Percentiles rank a stretch among this genome's conserved stretches.
phyloP scores from a whole-genome alignment of 768 basidiomycete species.

The Podaxis sp. region DNA sequence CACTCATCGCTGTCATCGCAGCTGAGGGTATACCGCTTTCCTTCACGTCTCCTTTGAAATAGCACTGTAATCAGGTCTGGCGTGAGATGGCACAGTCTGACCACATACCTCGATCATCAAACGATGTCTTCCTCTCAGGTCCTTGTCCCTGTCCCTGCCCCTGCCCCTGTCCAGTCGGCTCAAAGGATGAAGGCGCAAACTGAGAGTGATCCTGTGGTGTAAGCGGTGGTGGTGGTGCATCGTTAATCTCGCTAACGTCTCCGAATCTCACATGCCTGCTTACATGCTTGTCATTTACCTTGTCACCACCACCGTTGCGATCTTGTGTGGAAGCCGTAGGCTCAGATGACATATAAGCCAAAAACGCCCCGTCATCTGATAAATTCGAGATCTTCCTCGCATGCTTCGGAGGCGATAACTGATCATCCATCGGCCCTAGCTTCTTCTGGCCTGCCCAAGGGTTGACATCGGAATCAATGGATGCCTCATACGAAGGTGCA shows the following conservation, averaged over 20 bases:
- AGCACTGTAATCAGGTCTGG: neutral
- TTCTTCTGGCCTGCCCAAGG: neutral
- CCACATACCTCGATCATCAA: neutral
- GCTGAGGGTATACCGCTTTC: constrained; percentile 35
- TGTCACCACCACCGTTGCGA: neutral
- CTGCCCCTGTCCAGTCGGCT: constrained; percentile 4
- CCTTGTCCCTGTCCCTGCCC: neutral
- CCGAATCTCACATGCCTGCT: constrained; percentile 47
- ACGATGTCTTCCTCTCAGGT: neutral
- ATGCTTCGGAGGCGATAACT: neutral
- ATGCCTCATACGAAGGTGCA: constrained; percentile 5
- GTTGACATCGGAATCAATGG: constrained; percentile 3
- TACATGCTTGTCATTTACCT: constrained; percentile 23
- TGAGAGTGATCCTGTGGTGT: constrained; percentile 18
- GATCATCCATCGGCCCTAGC: neutral
- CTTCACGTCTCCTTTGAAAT: neutral
- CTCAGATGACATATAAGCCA: constrained; percentile 40
- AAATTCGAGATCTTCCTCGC: constrained; percentile 17
- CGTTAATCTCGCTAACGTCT: constrained; percentile 37
- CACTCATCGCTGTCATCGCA: constrained; percentile 22
- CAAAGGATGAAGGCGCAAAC: neutral
- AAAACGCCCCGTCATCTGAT: constrained; percentile 31
- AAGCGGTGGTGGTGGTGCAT: constrained; percentile 30
- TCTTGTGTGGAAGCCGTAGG: neutral
- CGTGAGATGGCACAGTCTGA: too few relatives aligned